Evolutionary conservation across 352 stramenopile species (phyloP).

Genomic region (Globisporangium recalcitrans): DNA sequence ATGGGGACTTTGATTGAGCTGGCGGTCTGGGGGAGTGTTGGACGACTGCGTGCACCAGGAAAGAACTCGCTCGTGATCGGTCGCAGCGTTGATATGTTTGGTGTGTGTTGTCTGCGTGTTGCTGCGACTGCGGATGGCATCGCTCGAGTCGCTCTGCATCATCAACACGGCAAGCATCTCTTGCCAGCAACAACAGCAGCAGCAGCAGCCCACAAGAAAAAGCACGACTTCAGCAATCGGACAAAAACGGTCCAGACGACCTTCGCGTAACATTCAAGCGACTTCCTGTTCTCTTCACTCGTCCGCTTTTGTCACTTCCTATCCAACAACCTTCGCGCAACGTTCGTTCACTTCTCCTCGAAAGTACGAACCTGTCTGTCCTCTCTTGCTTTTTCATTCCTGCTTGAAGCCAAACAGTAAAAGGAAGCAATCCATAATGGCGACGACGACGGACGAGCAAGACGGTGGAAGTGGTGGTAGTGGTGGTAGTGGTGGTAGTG

Average conservation of each 20-base stretch:
- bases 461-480: no score
- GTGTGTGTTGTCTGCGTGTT: neutral
- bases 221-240: slow-evolving; percentile 6
- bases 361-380: slow-evolving; percentile 7
- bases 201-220: slow-evolving; percentile 20
- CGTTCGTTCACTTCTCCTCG: neutral
- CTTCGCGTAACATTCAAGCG: slow-evolving; percentile 3
- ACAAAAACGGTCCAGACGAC: slow-evolving; percentile 2
- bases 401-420: slow-evolving; percentile 7
- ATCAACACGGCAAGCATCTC: no score
- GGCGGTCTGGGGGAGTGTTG: no score
- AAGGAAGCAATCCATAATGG: slow-evolving; percentile 10
- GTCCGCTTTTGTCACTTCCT: neutral
- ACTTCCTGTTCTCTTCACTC: neutral
- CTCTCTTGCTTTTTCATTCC: neutral
- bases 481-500: no score
- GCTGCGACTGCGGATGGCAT: slow-evolving; percentile 6
- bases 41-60: neutral
- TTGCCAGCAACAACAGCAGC: neutral
- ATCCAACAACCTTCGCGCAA: neutral
- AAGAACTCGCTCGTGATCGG: neutral
- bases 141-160: slow-evolving; percentile 2
- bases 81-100: neutral
- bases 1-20: neutral
- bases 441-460: slow-evolving; percentile 6